phyloP scores from a whole-genome alignment of 148 eudicot species.

The Vaccinium vitisidaea region DNA sequence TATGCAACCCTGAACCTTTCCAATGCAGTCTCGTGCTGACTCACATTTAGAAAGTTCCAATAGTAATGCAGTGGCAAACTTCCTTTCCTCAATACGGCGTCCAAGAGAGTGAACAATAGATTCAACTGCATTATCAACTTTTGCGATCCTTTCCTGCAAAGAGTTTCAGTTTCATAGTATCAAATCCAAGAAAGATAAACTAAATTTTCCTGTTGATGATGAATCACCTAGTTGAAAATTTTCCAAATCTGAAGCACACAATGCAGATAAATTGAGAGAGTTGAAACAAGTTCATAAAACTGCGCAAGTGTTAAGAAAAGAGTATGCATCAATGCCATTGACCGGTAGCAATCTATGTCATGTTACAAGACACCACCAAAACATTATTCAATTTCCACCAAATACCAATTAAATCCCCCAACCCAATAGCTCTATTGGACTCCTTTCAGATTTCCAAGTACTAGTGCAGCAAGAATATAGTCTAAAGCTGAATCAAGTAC shows the following conservation, averaged over 20 bases:
- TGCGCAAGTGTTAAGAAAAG: not conserved
- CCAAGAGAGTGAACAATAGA: slow-evolving; percentile 40
- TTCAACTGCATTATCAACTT: slow-evolving; percentile 27
- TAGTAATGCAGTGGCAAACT: slow-evolving; percentile 33
- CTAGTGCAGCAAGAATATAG: slow-evolving; percentile 1
- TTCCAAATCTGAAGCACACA: not conserved
- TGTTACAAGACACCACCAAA: not conserved
- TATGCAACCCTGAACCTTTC: slow-evolving; percentile 44
- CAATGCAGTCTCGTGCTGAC: slow-evolving; percentile 26
- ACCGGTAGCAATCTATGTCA: not conserved
- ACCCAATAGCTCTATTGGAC: not conserved
- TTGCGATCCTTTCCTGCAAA: slow-evolving; percentile 40
- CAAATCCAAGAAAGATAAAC: not conserved
- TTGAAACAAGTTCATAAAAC: not conserved
- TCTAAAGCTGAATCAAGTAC: not conserved
- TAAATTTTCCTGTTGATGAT: not conserved
- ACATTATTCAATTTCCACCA: not conserved
- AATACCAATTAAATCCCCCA: not conserved
- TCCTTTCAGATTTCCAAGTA: not conserved
- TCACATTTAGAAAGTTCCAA: slow-evolving; percentile 39
- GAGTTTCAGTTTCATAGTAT: not conserved
- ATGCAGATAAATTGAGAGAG: not conserved
- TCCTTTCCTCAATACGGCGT: slow-evolving; percentile 35
- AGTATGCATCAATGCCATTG: not conserved
- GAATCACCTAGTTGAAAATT: not conserved